These are phyloP conservation scores for Phallus indusiatus DNA, from an alignment of 768 basidiomycete genomes.

Conservation along the genomic window DNA sequence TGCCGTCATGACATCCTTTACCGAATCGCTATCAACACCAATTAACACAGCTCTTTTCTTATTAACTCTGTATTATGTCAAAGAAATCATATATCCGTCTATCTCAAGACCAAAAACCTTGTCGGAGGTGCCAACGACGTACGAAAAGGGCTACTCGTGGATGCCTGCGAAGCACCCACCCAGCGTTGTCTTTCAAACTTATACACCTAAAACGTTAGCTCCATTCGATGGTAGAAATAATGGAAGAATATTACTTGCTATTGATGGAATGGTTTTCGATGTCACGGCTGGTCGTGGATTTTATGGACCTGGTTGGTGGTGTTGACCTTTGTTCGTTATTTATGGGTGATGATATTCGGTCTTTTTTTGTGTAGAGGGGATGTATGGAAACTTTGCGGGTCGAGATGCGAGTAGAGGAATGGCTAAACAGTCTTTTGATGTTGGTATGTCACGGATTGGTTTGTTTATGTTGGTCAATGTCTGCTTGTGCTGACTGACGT, in stretches of 20 bases:
- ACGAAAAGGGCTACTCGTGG: slow-evolving; percentile 86
- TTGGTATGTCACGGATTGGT: slow-evolving; percentile 47
- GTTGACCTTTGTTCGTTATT: background rate
- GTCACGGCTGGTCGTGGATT: slow-evolving; percentile 84
- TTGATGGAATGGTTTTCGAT: slow-evolving; percentile 85
- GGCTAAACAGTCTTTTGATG: slow-evolving; percentile 95
- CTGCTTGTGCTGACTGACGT: slow-evolving; percentile 8
- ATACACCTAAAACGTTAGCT: slow-evolving; percentile 66
- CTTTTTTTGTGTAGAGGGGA: slow-evolving; percentile 68
- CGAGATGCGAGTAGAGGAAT: slow-evolving; percentile 93
- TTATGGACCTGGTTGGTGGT: slow-evolving; percentile 85
- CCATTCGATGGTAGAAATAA: slow-evolving; percentile 57
- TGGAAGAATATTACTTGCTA: slow-evolving; percentile 75
- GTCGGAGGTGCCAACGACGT: slow-evolving; percentile 49
- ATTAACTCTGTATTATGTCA: slow-evolving; percentile 71
- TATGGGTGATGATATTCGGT: background rate
- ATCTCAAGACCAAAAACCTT: slow-evolving; percentile 29
- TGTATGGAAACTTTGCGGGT: slow-evolving; percentile 97
- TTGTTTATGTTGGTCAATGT: background rate
- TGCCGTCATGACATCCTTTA: background rate
- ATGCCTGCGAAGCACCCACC: slow-evolving; percentile 77
- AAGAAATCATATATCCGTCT: slow-evolving; percentile 67
- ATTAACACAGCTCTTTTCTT: slow-evolving; percentile 70
- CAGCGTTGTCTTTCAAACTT: slow-evolving; percentile 66
- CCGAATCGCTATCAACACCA: slow-evolving; percentile 34